phyloP scores from a whole-genome alignment of 2,329 filamentous ascomycete species.

The Didymella glomerata region DNA sequence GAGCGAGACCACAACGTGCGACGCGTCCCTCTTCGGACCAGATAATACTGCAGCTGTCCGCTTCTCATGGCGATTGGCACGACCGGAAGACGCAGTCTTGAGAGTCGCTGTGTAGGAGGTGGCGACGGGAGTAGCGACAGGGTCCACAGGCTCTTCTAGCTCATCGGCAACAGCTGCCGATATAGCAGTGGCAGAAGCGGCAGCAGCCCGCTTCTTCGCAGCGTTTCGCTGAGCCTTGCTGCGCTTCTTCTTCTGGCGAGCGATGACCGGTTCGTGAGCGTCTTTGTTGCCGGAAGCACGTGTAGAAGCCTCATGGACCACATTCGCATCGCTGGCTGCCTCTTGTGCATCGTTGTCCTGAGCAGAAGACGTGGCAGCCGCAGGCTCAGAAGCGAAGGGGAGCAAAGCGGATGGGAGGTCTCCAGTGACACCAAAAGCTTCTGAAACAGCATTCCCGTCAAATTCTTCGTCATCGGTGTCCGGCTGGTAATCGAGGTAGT shows the following conservation, averaged over 20 bases:
- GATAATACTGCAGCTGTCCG: no score
- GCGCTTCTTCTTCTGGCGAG: neutral
- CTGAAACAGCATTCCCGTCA: neutral
- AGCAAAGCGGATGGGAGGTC: neutral
- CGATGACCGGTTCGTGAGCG: neutral
- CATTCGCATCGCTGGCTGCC: neutral
- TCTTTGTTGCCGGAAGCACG: neutral
- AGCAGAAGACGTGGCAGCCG: neutral
- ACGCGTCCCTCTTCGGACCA: no score
- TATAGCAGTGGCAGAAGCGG: neutral
- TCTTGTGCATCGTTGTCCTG: neutral
- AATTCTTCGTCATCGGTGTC: neutral
- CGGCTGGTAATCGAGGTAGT: neutral
- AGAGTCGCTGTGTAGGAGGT: no score
- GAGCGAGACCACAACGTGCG: no score
- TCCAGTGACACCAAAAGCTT: neutral
- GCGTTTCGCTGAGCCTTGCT: neutral
- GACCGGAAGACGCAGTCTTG: no score
- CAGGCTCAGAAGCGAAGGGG: neutral
- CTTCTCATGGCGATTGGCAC: no score
- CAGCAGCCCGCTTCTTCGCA: neutral
- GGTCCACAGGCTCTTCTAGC: no score
- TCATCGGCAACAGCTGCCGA: no score
- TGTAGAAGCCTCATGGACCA: neutral
- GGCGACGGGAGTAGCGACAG: no score